Conservation (phyloP, 345 rosid genomes). For the Ceriops tagal region DNA sequence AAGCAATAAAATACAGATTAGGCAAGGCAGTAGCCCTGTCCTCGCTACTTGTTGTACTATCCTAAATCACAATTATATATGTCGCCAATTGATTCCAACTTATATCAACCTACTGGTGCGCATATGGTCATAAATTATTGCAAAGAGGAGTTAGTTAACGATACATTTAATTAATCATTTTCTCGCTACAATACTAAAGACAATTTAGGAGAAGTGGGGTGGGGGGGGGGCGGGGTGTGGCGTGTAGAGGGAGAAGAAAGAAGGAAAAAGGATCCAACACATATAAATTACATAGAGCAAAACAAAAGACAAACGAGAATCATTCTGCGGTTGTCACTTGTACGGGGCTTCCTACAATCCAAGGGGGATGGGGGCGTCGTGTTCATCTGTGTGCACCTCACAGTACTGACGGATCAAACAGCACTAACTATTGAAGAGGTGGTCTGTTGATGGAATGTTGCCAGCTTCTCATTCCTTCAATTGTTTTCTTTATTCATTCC, state of each 20-base stretch:
- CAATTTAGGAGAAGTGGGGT: not conserved
- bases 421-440: not conserved
- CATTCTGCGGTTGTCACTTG: slow-evolving; percentile 33
- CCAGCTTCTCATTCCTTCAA: slow-evolving; percentile 5
- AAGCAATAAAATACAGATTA: not conserved
- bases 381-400: slow-evolving; percentile 14
- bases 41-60: not conserved
- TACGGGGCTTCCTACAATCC: slow-evolving; percentile 21
- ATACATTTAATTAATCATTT: not conserved
- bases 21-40: not conserved
- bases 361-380: slow-evolving; percentile 23
- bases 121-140: slow-evolving; percentile 22
- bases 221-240: too few relatives aligned
- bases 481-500: not conserved
- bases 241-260: not conserved
- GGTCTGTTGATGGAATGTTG: slow-evolving; percentile 19
- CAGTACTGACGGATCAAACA: too few relatives aligned
- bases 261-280: slow-evolving; percentile 9
- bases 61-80: not conserved
- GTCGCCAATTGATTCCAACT: too few relatives aligned
- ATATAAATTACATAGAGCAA: slow-evolving; percentile 22
- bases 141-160: slow-evolving; percentile 32
- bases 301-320: slow-evolving; percentile 21
- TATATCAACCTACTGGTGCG: slow-evolving; percentile 1
- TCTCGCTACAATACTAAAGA: not conserved